Percentiles rank a stretch among this genome's conserved stretches.
These are phyloP conservation scores for Fraxinus americana DNA, from an alignment of 257 asterid genomes.

Conservation along the genomic window DNA sequence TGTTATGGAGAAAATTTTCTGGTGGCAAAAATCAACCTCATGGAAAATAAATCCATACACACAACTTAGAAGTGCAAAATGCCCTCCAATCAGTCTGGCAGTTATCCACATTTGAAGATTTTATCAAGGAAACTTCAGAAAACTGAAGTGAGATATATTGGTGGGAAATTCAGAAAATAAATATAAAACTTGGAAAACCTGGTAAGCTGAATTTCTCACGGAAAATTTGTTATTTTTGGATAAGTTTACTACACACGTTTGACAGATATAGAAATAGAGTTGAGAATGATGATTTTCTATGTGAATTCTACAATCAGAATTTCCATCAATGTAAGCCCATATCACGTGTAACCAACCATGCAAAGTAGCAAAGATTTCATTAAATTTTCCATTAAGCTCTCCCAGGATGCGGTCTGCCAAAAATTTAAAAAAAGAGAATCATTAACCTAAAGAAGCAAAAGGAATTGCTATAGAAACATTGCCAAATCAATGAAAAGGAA, in stretches of 20 bases:
- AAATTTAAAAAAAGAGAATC: not conserved
- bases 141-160: not conserved
- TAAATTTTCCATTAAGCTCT: constrained; percentile 33
- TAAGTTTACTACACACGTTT: not conserved
- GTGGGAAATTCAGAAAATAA: not conserved
- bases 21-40: not conserved
- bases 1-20: too few species aligned
- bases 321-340: not conserved
- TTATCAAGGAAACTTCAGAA: not conserved
- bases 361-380: constrained; percentile 40
- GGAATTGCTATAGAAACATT: constrained; percentile 2
- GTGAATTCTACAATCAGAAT: not conserved
- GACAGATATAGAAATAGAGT: constrained; percentile 5
- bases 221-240: not conserved
- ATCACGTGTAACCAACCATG: constrained; percentile 34
- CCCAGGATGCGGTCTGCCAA: constrained; percentile 46
- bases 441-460: constrained; percentile 3
- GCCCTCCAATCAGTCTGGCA: not conserved
- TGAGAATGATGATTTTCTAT: constrained; percentile 1
- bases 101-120: not conserved
- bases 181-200: not conserved
- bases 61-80: not conserved
- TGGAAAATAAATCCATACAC: not conserved
- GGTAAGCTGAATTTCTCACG: not conserved
- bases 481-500: constrained; percentile 1